phyloP scores from a whole-genome alignment of 2,329 filamentous ascomycete species.

The Dactylonectria macrodidyma region DNA sequence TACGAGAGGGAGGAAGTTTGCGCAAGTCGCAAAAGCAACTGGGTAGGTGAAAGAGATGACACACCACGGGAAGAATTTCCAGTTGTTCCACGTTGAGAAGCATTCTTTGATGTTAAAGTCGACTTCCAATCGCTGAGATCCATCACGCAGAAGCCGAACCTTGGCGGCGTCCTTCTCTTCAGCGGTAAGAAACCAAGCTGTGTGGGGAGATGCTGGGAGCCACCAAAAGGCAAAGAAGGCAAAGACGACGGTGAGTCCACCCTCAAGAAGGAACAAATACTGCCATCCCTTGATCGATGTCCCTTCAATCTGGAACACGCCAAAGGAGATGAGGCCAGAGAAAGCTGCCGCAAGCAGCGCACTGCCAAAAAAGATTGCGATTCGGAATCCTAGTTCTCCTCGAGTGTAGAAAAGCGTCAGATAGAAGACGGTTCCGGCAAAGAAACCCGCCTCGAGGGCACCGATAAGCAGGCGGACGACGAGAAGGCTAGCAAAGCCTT shows the following conservation, averaged over 20 bases:
- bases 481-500: slow-evolving; percentile 62
- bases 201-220: slow-evolving; percentile 55
- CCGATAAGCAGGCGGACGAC: slow-evolving; percentile 59
- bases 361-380: slow-evolving; percentile 70
- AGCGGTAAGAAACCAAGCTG: slow-evolving; percentile 57
- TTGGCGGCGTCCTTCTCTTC: slow-evolving; percentile 58
- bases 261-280: slow-evolving; percentile 78
- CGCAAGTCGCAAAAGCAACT: slow-evolving; percentile 57
- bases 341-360: slow-evolving; percentile 77
- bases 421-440: slow-evolving; percentile 63
- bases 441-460: slow-evolving; percentile 65
- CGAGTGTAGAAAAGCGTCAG: slow-evolving; percentile 70
- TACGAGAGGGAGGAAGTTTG: slow-evolving; percentile 63
- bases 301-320: slow-evolving; percentile 70
- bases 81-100: slow-evolving; percentile 58
- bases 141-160: slow-evolving; percentile 59
- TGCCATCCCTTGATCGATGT: slow-evolving; percentile 69
- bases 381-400: slow-evolving; percentile 72
- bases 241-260: slow-evolving; percentile 54
- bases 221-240: slow-evolving; percentile 41
- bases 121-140: slow-evolving; percentile 54
- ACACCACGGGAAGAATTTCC: slow-evolving; percentile 59
- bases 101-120: slow-evolving; percentile 57
- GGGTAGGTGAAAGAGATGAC: slow-evolving; percentile 64
- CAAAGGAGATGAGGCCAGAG: slow-evolving; percentile 71